Percentiles rank a stretch among this genome's conserved stretches.
These are phyloP conservation scores for Xylaria polymorpha DNA, from an alignment of 2,329 filamentous ascomycete species.

Conservation along the genomic window DNA sequence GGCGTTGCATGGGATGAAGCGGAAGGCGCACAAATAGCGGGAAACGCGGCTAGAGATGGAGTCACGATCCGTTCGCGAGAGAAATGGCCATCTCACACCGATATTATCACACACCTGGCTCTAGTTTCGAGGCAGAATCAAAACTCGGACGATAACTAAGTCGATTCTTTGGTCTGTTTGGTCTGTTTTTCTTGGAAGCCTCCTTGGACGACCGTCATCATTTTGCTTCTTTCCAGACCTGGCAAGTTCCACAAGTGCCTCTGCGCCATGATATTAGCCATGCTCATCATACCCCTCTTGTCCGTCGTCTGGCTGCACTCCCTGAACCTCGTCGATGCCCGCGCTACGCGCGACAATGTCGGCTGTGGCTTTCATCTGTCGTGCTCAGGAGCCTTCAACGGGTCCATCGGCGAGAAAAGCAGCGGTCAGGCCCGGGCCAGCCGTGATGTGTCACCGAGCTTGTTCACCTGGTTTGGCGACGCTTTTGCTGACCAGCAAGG, in stretches of 20 bases:
- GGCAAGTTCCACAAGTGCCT: conserved; percentile 36
- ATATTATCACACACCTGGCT: conserved; percentile 12
- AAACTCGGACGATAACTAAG: conserved; percentile 12
- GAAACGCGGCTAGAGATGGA: not conserved
- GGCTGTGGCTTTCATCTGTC: conserved; percentile 65
- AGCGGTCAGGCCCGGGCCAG: conserved; percentile 73
- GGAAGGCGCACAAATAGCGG: conserved; percentile 18
- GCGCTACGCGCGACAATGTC: conserved; percentile 56
- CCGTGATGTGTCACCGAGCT: conserved; percentile 58
- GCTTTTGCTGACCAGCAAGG: conserved; percentile 67
- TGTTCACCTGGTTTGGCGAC: conserved; percentile 66
- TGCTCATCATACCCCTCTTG: conserved; percentile 43
- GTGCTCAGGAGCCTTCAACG: conserved; percentile 60
- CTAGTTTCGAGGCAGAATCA: conserved; percentile 19
- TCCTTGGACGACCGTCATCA: conserved; percentile 31
- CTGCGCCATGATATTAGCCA: conserved; percentile 38
- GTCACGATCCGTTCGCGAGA: not conserved
- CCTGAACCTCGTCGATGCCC: conserved; percentile 43
- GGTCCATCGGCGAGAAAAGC: conserved; percentile 68
- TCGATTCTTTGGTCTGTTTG: conserved; percentile 21
- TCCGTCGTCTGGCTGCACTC: conserved; percentile 40
- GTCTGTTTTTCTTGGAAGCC: conserved; percentile 29
- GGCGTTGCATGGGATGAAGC: not conserved
- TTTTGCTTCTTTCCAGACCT: conserved; percentile 23
- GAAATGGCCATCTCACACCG: not conserved